Conservation (phyloP, 164 flowering plant genomes). For the Dillenia suffruticosa region DNA sequence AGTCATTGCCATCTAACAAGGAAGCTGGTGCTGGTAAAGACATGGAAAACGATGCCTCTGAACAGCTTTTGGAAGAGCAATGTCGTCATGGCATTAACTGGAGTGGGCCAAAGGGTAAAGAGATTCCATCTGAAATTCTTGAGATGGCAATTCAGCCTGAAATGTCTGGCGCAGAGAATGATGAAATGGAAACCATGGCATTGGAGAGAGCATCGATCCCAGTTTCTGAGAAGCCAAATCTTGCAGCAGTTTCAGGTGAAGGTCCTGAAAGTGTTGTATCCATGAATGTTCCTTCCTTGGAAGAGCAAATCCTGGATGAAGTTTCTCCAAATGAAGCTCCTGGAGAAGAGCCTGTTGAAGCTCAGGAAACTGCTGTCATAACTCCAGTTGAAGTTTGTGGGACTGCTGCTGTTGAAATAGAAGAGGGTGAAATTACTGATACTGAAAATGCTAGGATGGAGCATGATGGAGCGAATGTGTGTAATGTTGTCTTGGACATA, state of each 20-base stretch:
- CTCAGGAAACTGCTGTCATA: slow-evolving; percentile 1
- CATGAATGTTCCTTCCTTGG: slow-evolving; percentile 1
- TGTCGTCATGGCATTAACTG: slow-evolving; percentile 4
- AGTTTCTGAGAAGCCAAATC: neutral
- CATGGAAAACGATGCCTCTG: slow-evolving; percentile 5
- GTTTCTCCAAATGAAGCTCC: too few species aligned
- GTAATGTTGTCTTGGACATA: slow-evolving; percentile 3
- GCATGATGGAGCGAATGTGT: slow-evolving; percentile 9
- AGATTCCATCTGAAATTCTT: slow-evolving; percentile 7
- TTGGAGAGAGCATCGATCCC: neutral
- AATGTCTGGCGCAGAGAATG: neutral
- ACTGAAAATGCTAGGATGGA: neutral
- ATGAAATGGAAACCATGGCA: neutral
- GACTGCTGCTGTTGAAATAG: slow-evolving; percentile 11
- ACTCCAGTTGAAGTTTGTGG: slow-evolving; percentile 3
- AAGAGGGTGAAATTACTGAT: slow-evolving; percentile 1
- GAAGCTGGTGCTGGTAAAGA: slow-evolving; percentile 9
- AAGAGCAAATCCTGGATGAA: slow-evolving; percentile 1
- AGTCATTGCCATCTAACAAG: slow-evolving; percentile 7
- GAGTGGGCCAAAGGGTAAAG: slow-evolving; percentile 4
- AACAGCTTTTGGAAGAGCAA: slow-evolving; percentile 10
- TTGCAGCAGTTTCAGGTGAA: neutral
- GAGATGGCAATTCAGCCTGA: neutral
- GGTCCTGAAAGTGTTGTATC: slow-evolving; percentile 2
- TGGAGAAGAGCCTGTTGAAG: neutral